A percentile compares a stretch with the other conserved stretches of the same genome.
These are phyloP conservation scores for Ramaria sp. DNA, from an alignment of 768 basidiomycete genomes.

Conservation along the genomic window DNA sequence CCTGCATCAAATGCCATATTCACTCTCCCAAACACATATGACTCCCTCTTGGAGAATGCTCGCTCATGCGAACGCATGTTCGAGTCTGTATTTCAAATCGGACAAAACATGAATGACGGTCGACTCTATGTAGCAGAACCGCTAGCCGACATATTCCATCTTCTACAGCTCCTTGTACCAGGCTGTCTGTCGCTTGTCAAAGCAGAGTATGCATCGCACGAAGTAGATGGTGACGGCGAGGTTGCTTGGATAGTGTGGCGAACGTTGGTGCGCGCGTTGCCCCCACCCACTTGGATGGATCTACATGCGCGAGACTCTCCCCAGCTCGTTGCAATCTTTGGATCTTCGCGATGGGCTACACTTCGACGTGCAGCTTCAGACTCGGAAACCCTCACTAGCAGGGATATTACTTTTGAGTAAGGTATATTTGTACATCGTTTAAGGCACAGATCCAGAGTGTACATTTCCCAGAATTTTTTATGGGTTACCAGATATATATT, in stretches of 20 bases:
- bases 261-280: not conserved
- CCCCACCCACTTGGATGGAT: not conserved
- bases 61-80: not conserved
- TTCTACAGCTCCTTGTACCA: not conserved
- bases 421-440: not conserved
- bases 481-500: not conserved
- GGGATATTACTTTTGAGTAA: not conserved
- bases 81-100: not conserved
- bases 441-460: not conserved
- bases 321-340: not conserved
- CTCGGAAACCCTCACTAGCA: not conserved
- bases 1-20: not conserved
- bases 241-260: not conserved
- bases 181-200: slow-evolving; percentile 3
- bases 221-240: slow-evolving; percentile 1
- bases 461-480: not conserved
- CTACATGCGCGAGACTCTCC: not conserved
- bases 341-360: not conserved
- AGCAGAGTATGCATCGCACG: slow-evolving; percentile 2
- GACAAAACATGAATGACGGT: not conserved
- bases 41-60: not conserved
- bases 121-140: not conserved
- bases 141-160: not conserved
- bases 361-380: not conserved
- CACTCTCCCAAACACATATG: not conserved